Evolutionary conservation across 2,329 filamentous ascomycete species (phyloP).

Genomic region (Clarireedia paspali): DNA sequence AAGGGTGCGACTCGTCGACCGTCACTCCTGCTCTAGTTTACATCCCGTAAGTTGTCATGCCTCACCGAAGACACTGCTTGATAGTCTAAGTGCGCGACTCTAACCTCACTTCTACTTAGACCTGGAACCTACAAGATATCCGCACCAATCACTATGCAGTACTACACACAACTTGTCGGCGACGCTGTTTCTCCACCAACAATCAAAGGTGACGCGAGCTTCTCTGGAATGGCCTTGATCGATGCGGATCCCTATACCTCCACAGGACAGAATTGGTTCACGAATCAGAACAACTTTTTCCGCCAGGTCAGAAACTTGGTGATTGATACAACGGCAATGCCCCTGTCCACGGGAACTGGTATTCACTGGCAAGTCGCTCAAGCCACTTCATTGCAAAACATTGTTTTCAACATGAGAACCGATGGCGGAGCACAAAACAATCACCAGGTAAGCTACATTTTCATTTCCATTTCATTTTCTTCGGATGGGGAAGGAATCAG

Average conservation of each 20-base stretch:
- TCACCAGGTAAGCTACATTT: constrained; percentile 40
- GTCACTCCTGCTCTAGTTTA: constrained; percentile 81
- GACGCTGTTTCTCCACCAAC: constrained; percentile 66
- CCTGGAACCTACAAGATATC: constrained; percentile 79
- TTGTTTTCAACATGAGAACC: constrained; percentile 69
- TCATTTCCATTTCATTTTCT: neutral
- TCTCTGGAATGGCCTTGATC: constrained; percentile 80
- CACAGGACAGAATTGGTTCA: constrained; percentile 64
- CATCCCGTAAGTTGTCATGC: constrained; percentile 41
- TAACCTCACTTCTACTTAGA: constrained; percentile 29
- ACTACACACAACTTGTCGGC: constrained; percentile 90
- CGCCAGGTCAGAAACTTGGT: constrained; percentile 73
- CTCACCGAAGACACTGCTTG: too few relatives aligned
- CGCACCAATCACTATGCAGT: constrained; percentile 72
- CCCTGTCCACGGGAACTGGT: constrained; percentile 52
- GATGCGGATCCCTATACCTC: constrained; percentile 78
- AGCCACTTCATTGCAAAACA: constrained; percentile 73
- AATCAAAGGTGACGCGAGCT: constrained; percentile 65
- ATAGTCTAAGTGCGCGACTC: neutral
- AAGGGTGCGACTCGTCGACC: constrained; percentile 76
- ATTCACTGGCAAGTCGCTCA: constrained; percentile 86
- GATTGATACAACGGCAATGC: constrained; percentile 65
- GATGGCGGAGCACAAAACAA: constrained; percentile 56
- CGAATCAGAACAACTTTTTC: constrained; percentile 61
- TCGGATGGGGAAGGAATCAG: neutral